Conservation (phyloP, 345 rosid species). For the Erysimum cheiranthoides region DNA sequence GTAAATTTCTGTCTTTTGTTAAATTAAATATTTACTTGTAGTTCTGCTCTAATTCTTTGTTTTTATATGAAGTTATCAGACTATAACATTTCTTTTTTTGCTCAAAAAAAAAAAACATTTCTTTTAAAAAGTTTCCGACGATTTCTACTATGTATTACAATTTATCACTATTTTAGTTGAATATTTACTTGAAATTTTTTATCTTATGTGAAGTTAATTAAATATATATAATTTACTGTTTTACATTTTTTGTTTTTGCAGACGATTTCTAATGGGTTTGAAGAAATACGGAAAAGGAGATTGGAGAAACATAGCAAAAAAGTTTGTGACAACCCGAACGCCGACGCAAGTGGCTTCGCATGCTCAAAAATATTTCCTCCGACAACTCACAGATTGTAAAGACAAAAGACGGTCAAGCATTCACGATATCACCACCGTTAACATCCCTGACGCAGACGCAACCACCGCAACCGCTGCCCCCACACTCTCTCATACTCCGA, state of each 20-base stretch:
- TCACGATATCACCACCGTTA: conserved; percentile 93
- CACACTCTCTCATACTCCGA: conserved; percentile 24
- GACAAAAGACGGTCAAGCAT: conserved; percentile 97
- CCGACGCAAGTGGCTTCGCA: conserved; percentile 98
- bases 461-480: conserved; percentile 44
- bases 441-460: conserved; percentile 52
- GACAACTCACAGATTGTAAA: conserved; percentile 91
- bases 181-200: background rate
- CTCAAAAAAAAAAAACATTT: too few species aligned
- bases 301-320: conserved; percentile 91
- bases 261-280: conserved; percentile 87
- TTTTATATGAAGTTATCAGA: background rate
- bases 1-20: background rate
- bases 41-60: background rate
- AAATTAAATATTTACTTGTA: background rate
- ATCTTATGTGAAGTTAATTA: background rate
- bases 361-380: conserved; percentile 94
- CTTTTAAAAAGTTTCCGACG: background rate
- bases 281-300: conserved; percentile 97
- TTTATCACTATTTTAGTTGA: background rate
- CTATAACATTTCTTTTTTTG: background rate
- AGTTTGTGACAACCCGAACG: conserved; percentile 79
- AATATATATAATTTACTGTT: background rate
- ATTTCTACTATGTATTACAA: background rate
- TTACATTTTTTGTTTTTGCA: conserved; percentile 29